A percentile compares a stretch with the other conserved stretches of the same genome.
Evolutionary conservation across 139 green algal genomes (phyloP).

Genomic region (Tetratostichococcus sp.): DNA sequence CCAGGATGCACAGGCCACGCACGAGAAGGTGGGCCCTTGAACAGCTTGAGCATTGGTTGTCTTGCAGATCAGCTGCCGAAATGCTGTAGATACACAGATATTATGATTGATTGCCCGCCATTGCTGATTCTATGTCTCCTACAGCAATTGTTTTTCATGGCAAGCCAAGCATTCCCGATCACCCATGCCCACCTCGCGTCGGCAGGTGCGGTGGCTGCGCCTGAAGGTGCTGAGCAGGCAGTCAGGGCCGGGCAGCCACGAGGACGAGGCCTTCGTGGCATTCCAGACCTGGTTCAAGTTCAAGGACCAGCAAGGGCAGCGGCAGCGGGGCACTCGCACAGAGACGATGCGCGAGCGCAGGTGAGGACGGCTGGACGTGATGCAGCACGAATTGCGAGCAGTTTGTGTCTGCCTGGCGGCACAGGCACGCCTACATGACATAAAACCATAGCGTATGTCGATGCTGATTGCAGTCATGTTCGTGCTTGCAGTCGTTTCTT

Average conservation of each 20-base stretch:
- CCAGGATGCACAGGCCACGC: constrained; percentile 29
- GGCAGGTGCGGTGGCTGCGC: not conserved
- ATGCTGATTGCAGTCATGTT: not conserved
- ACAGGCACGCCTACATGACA: too few relatives aligned
- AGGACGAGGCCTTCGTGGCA: constrained; percentile 34
- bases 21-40: constrained; percentile 19
- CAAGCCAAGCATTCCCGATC: too few relatives aligned
- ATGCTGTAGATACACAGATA: too few relatives aligned
- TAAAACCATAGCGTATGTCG: too few relatives aligned
- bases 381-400: too few relatives aligned
- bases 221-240: constrained; percentile 25
- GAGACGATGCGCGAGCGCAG: not conserved
- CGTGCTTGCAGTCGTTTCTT: constrained; percentile 20
- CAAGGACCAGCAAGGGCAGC: constrained; percentile 29
- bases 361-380: not conserved
- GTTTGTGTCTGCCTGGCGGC: too few relatives aligned
- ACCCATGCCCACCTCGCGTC: too few relatives aligned
- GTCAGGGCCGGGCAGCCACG: not conserved
- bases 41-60: too few relatives aligned
- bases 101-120: too few relatives aligned
- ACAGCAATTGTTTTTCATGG: too few relatives aligned
- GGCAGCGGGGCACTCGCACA: constrained; percentile 19
- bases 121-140: too few relatives aligned
- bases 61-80: not conserved
- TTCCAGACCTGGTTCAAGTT: constrained; percentile 40